phyloP scores from a whole-genome alignment of 495 filamentous ascomycete genomes.

The Talaromyces stipitatus region DNA sequence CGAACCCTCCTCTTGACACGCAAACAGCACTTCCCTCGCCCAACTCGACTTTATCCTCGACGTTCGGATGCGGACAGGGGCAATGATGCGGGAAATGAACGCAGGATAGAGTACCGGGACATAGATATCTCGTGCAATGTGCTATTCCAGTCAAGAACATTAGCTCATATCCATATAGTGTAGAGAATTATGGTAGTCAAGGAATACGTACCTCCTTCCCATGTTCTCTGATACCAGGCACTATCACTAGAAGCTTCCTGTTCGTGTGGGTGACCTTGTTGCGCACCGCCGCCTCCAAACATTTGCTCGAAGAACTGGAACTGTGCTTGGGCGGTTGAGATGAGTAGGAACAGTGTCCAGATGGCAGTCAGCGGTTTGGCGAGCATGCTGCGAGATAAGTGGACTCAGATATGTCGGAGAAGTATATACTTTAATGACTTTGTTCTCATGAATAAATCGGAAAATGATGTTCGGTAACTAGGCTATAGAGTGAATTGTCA shows the following conservation, averaged over 20 bases:
- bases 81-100: conserved; percentile 93
- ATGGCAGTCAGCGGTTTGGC: conserved; percentile 18
- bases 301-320: conserved; percentile 90
- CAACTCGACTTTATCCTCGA: conserved; percentile 85
- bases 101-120: conserved; percentile 81
- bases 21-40: conserved; percentile 76
- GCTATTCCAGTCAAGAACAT: conserved; percentile 29
- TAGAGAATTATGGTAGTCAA: background rate
- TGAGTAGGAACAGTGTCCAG: conserved; percentile 41
- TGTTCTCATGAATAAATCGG: background rate
- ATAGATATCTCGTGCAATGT: conserved; percentile 84
- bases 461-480: background rate
- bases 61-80: conserved; percentile 71
- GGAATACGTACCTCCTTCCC: conserved; percentile 47
- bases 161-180: background rate
- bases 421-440: no score
- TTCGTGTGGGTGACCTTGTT: conserved; percentile 54
- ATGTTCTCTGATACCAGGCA: conserved; percentile 63
- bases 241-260: conserved; percentile 73
- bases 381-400: conserved; percentile 21
- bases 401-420: background rate
- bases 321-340: conserved; percentile 51
- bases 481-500: background rate
- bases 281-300: conserved; percentile 54
- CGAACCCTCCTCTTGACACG: conserved; percentile 74